Conservation (phyloP, 108 stramenopile genomes). For the Cyclotella atomus region DNA sequence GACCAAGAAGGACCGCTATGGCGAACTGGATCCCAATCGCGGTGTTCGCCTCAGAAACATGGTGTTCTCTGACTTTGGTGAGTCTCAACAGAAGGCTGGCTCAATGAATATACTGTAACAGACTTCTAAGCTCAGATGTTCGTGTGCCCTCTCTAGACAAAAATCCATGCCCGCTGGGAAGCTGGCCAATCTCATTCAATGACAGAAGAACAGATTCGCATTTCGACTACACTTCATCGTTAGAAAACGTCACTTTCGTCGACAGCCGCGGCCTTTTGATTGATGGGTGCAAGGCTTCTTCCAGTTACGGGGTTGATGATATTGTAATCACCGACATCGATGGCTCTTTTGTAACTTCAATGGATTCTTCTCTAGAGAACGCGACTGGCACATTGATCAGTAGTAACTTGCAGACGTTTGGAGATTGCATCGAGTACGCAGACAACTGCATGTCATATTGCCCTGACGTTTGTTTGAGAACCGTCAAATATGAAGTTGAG, state of each 20-base stretch:
- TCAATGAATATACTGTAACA: background rate
- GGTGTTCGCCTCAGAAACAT: conserved; percentile 37
- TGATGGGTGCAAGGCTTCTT: conserved; percentile 29
- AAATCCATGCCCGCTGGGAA: conserved; percentile 1
- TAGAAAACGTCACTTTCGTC: conserved; percentile 34
- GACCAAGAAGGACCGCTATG: conserved; percentile 15
- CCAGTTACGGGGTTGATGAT: conserved; percentile 33
- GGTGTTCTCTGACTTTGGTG: conserved; percentile 44
- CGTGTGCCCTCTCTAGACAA: background rate
- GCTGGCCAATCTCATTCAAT: conserved; percentile 28
- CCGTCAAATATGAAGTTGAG: conserved; percentile 37
- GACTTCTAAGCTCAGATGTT: too few relatives aligned
- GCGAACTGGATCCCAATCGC: conserved; percentile 4
- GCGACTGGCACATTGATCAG: conserved; percentile 27
- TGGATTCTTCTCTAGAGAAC: background rate
- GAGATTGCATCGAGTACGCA: conserved; percentile 8
- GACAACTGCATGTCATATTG: conserved; percentile 45
- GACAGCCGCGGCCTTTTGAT: conserved; percentile 37
- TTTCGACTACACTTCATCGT: conserved; percentile 44
- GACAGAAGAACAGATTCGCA: conserved; percentile 31
- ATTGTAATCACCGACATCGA: conserved; percentile 47
- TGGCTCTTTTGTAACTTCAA: conserved; percentile 40
- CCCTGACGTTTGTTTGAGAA: conserved; percentile 39
- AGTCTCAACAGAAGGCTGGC: too few relatives aligned
- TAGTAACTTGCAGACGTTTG: conserved; percentile 24